Base-by-base conservation (phyloP, 2,329 filamentous ascomycete genomes). In the Drechslera avenae region DNA sequence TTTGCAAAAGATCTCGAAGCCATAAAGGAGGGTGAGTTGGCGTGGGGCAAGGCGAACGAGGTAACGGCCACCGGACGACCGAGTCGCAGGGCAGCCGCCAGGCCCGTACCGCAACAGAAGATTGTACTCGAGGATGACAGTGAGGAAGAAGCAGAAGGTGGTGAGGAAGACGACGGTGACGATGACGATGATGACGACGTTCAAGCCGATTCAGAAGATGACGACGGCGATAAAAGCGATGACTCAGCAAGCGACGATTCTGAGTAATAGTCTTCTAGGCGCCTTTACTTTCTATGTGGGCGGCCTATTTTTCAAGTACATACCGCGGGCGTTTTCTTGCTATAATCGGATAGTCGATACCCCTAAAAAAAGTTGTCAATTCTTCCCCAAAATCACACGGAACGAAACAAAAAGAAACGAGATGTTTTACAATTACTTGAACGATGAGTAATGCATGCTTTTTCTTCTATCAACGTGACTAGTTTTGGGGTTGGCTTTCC, bases 1-100 rank as follows among this genome's bases (percentile, higher is more conserved):
- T 80, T 99, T 30, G 81, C 85, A 64, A 90, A 87, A 1, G 93
- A 99, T 66, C 78, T 96, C 5, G 90, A 94, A 66, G 87, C 86
- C 10, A 91, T 96, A 13, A 86, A 90, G 70, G 86, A 94, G 69
- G 92, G 91, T 65, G 87, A 90, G 52, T 83, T 84, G 60, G 80
- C 83, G 42, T 97, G 92, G 91, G 93, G 93, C 1, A 64, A 74
- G 26, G 50, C 54, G 2, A 60, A 63, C 9, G 64, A 63, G 3
- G 66, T 67, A 12, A 66, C 60, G n/a, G 54, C 56, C 7, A 60
- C 59, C 28, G 66, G 68, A 18, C 50, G 68, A 6, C 71, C 69
- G 4, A 61, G 60, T 41, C 67, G 69, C 2, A 59, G 66, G 44
- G 58, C 60, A 23, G 58, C 60, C 17, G 59, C 57, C 19, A 60